phyloP scores from a whole-genome alignment of 371 early-diverging fungal genomes.

The Batkoa obscura region DNA sequence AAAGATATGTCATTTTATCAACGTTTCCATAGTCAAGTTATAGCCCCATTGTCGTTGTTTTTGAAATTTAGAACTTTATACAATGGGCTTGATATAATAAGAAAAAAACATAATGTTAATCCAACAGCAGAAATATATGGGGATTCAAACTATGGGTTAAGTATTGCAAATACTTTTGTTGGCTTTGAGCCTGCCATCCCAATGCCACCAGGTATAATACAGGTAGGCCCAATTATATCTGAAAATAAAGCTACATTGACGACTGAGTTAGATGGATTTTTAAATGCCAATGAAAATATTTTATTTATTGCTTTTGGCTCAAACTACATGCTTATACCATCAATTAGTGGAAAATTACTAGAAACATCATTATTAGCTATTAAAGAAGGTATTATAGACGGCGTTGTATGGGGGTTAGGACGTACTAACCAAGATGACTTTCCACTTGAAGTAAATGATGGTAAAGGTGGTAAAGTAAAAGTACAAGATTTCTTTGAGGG shows the following conservation, averaged over 20 bases:
- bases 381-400: slow-evolving; percentile 2
- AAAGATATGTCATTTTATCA: no score
- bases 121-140: no score
- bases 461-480: neutral
- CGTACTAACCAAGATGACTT: neutral
- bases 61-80: no score
- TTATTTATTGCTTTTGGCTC: slow-evolving; percentile 1
- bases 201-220: neutral
- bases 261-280: neutral
- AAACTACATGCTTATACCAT: neutral
- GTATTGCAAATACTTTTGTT: neutral
- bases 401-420: slow-evolving; percentile 6
- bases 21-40: no score
- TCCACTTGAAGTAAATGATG: neutral
- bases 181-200: neutral
- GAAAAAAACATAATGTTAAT: no score
- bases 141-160: neutral
- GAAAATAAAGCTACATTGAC: neutral
- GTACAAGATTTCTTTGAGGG: neutral
- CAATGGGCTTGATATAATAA: no score
- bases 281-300: neutral
- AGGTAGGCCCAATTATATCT: neutral
- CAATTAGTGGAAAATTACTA: neutral
- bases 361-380: neutral
- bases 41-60: no score